phyloP scores from a whole-genome alignment of 495 filamentous ascomycete genomes.

The Neurospora sublineolata region DNA sequence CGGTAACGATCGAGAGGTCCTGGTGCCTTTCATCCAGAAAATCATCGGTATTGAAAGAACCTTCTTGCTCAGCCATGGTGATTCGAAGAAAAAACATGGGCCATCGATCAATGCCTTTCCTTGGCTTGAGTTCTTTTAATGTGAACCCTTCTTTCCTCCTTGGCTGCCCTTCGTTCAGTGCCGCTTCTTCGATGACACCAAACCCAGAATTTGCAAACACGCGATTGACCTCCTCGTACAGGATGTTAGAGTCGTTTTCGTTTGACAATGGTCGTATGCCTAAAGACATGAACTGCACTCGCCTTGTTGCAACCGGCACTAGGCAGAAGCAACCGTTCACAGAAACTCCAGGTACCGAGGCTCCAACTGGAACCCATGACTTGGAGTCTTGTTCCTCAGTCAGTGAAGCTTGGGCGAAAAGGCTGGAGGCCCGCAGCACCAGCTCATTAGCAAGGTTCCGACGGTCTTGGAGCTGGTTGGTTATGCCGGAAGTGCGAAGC shows the following conservation, averaged over 20 bases:
- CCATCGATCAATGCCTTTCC: slow-evolving; percentile 68
- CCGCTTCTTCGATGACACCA: slow-evolving; percentile 44
- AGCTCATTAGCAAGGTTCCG: neutral
- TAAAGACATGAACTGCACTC: slow-evolving; percentile 68
- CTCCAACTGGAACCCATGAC: slow-evolving; percentile 59
- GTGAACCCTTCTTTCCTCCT: slow-evolving; percentile 38
- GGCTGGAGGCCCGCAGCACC: slow-evolving; percentile 12
- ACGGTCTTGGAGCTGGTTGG: neutral
- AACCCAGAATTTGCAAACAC: slow-evolving; percentile 71
- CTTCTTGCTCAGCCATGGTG: slow-evolving; percentile 20
- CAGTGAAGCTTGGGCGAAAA: slow-evolving; percentile 55
- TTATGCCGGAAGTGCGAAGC: slow-evolving; percentile 5
- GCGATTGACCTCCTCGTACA: slow-evolving; percentile 72
- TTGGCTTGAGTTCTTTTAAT: slow-evolving; percentile 42
- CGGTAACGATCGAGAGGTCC: slow-evolving; percentile 35
- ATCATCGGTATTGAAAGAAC: slow-evolving; percentile 12
- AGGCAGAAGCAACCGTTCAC: slow-evolving; percentile 62
- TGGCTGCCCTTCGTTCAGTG: slow-evolving; percentile 10
- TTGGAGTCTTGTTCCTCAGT: slow-evolving; percentile 37
- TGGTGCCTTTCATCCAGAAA: slow-evolving; percentile 27
- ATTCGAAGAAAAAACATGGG: slow-evolving; percentile 85
- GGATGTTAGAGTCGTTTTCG: slow-evolving; percentile 45
- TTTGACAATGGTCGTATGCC: slow-evolving; percentile 50
- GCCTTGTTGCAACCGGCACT: slow-evolving; percentile 55
- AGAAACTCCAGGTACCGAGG: slow-evolving; percentile 44